These are phyloP conservation scores for Choiromyces venosus DNA, from an alignment of 495 filamentous ascomycete genomes.

Conservation along the genomic window DNA sequence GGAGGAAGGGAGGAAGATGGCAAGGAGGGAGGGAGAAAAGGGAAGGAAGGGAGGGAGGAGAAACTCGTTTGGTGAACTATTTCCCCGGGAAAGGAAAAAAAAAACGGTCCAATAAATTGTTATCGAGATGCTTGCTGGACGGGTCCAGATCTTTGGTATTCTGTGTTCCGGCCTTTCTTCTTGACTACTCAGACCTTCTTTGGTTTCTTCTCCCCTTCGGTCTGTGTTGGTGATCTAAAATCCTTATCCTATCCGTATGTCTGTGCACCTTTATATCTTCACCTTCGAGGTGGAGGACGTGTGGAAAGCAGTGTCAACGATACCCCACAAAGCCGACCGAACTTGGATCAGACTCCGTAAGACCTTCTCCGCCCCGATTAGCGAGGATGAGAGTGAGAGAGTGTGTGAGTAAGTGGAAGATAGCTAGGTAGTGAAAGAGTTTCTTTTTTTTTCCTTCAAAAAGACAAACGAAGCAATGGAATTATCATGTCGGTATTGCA, in stretches of 20 bases:
- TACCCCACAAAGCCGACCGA: slow-evolving; percentile 35
- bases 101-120: neutral
- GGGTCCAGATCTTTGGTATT: neutral
- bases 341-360: slow-evolving; percentile 27
- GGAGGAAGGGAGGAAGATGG: neutral
- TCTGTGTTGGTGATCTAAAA: neutral
- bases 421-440: neutral
- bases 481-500: slow-evolving; percentile 34
- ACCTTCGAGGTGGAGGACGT: neutral
- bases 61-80: neutral
- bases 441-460: neutral
- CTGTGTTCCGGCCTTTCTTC: neutral
- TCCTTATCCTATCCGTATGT: neutral
- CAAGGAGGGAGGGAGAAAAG: neutral
- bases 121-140: neutral
- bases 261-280: slow-evolving; percentile 1
- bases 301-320: neutral
- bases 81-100: neutral
- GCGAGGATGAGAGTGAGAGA: neutral
- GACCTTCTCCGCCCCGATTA: slow-evolving; percentile 19
- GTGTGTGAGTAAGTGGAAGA: neutral
- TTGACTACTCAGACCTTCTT: neutral
- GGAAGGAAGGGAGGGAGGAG: neutral
- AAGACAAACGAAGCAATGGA: slow-evolving; percentile 16
- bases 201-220: neutral